Percentiles rank a stretch among this genome's conserved stretches.
phyloP scores from a whole-genome alignment of 257 asterid species.

The Petunia axillaris region DNA sequence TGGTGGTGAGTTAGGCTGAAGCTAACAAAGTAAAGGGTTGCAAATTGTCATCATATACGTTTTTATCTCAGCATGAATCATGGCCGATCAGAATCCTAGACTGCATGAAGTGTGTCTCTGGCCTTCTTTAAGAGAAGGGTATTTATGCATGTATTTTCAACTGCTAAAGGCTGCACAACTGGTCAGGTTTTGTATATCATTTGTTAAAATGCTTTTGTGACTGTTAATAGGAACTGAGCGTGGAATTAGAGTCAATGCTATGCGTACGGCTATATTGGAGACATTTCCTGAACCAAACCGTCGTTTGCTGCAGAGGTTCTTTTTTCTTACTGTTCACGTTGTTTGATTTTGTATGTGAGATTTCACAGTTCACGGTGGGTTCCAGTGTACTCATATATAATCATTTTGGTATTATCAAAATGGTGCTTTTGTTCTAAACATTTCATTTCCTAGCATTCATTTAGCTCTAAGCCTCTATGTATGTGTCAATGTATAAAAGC shows the following conservation, averaged over 20 bases:
- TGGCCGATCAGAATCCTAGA: background rate
- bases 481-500: background rate
- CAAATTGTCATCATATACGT: background rate
- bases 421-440: background rate
- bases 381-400: background rate
- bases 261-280: conserved; percentile 95
- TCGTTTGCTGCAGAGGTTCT: conserved; percentile 83
- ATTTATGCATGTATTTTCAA: background rate
- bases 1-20: background rate
- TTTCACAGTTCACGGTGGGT: background rate
- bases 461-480: conserved; percentile 8
- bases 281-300: conserved; percentile 99
- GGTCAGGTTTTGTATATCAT: conserved; percentile 1
- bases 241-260: conserved; percentile 67
- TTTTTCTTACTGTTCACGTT: conserved; percentile 25
- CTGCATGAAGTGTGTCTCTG: conserved; percentile 6
- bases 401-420: background rate
- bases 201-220: conserved; percentile 29
- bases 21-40: background rate
- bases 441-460: background rate
- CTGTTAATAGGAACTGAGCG: conserved; percentile 81
- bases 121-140: conserved; percentile 1
- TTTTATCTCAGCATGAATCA: conserved; percentile 11
- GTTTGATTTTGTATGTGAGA: conserved; percentile 10
- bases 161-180: background rate